phyloP scores from a whole-genome alignment of 139 green algal species.

The Chlamydomonas incerta region DNA sequence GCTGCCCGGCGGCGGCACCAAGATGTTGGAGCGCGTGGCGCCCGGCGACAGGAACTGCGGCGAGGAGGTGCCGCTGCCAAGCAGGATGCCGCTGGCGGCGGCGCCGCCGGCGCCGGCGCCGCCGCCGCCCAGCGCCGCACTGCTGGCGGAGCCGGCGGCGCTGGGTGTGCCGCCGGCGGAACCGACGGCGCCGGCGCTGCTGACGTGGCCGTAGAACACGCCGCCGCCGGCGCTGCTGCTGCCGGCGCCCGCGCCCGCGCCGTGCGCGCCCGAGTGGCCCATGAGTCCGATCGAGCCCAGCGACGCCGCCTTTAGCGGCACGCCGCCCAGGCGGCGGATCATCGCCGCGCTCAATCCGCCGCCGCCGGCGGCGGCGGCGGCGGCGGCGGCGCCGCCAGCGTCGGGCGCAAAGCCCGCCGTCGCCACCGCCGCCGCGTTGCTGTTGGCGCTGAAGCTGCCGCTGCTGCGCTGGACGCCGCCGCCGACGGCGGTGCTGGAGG shows the following conservation, averaged over 20 bases:
- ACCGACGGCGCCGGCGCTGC: background rate
- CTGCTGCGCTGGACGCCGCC: background rate
- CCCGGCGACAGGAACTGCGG: constrained; percentile 4
- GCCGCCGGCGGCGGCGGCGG: background rate
- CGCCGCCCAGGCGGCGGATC: background rate
- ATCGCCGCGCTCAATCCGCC: background rate
- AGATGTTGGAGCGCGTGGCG: background rate
- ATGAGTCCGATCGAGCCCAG: background rate
- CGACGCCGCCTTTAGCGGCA: constrained; percentile 11
- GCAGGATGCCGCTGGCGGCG: background rate
- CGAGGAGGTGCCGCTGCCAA: background rate
- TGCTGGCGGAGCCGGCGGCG: background rate
- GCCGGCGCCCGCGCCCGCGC: too few species aligned
- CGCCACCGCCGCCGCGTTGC: background rate
- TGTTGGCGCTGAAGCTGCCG: background rate
- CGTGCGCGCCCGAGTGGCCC: too few species aligned
- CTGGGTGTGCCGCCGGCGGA: background rate
- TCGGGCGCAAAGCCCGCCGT: too few species aligned
- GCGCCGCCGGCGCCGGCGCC: background rate
- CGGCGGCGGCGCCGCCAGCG: too few species aligned
- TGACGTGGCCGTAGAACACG: too few species aligned
- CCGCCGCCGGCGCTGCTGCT: too few species aligned
- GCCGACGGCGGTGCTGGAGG: background rate
- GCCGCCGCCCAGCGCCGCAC: background rate
- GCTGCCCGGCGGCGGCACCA: background rate